Evolutionary conservation across 2,329 filamentous ascomycete genomes (phyloP).

Genomic region (Torrubiella hemipterigena): DNA sequence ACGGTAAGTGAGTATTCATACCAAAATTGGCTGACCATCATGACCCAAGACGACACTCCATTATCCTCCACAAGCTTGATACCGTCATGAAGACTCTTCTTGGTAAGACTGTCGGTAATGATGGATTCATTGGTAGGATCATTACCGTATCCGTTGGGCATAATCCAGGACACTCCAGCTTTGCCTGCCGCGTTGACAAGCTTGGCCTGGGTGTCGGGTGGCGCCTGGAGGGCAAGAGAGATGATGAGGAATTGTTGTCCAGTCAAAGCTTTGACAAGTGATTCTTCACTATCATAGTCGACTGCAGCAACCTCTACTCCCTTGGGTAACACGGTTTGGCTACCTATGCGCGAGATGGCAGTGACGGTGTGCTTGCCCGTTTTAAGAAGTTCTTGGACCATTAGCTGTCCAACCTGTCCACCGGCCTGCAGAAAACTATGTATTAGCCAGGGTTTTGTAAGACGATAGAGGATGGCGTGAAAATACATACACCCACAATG

Average conservation of each 20-base stretch:
- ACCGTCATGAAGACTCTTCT: slow-evolving; percentile 6
- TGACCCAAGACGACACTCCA: slow-evolving; percentile 16
- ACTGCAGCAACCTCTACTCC: slow-evolving; percentile 28
- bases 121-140: slow-evolving; percentile 17
- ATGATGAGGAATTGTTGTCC: slow-evolving; percentile 43
- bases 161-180: slow-evolving; percentile 35
- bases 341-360: slow-evolving; percentile 34
- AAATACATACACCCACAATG: slow-evolving; percentile 28
- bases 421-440: slow-evolving; percentile 17
- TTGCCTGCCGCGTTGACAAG: slow-evolving; percentile 36
- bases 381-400: slow-evolving; percentile 28
- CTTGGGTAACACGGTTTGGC: slow-evolving; percentile 25
- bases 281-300: slow-evolving; percentile 27
- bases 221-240: slow-evolving; percentile 27
- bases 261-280: slow-evolving; percentile 33
- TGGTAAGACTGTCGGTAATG: slow-evolving; percentile 15
- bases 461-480: not conserved
- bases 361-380: slow-evolving; percentile 39
- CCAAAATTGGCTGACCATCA: slow-evolving; percentile 34
- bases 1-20: slow-evolving; percentile 34
- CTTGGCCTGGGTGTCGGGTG: slow-evolving; percentile 27
- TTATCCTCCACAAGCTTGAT: slow-evolving; percentile 23
- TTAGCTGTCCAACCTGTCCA: slow-evolving; percentile 25
- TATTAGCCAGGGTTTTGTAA: not conserved
- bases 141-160: slow-evolving; percentile 33